Evolutionary conservation across 257 asterid genomes (phyloP).

Genomic region (Solanum chaucha): DNA sequence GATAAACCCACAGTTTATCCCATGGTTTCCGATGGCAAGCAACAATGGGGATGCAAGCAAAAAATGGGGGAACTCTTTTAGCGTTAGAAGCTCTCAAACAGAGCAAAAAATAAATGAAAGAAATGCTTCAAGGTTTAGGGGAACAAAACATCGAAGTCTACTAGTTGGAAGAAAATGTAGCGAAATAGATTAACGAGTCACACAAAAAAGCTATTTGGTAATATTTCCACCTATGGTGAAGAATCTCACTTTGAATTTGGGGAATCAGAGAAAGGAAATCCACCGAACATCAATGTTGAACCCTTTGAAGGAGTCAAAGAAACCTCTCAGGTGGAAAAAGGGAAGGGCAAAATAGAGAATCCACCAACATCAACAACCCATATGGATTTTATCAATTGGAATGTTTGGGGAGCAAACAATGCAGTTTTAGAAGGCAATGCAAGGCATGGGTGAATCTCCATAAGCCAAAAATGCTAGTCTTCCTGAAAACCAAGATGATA

Average conservation of each 20-base stretch:
- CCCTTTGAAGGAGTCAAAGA: background rate
- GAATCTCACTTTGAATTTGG: background rate
- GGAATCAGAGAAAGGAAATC: background rate
- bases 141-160: background rate
- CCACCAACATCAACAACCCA: background rate
- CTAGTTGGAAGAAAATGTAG: background rate
- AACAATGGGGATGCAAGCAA: background rate
- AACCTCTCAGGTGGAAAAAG: background rate
- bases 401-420: background rate
- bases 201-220: background rate
- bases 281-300: background rate
- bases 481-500: background rate
- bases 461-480: background rate
- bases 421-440: background rate
- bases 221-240: background rate
- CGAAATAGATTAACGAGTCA: background rate
- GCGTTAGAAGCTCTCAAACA: background rate
- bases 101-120: background rate
- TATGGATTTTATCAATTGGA: background rate
- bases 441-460: background rate
- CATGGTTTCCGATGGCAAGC: background rate
- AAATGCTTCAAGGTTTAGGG: background rate
- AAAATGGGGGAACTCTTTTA: background rate
- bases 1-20: background rate
- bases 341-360: background rate